A percentile compares a stretch with the other conserved stretches of the same genome.
These are phyloP conservation scores for Anisogramma anomala DNA, from an alignment of 2,329 filamentous ascomycete genomes.

Conservation along the genomic window DNA sequence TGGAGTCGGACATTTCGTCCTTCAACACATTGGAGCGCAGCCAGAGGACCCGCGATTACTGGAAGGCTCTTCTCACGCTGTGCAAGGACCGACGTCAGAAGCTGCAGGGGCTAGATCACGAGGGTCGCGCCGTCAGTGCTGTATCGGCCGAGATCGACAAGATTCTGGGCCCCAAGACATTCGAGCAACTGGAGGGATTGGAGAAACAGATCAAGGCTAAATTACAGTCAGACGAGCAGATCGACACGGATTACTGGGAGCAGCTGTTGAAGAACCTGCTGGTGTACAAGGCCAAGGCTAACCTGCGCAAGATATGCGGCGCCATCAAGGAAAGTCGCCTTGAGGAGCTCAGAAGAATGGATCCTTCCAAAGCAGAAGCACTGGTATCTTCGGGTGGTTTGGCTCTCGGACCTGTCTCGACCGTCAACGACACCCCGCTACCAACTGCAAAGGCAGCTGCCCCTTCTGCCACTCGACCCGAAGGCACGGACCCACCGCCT, in stretches of 20 bases:
- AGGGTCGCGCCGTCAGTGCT: slow-evolving; percentile 66
- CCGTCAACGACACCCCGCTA: slow-evolving; percentile 23
- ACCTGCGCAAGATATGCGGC: slow-evolving; percentile 65
- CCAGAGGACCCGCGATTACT: slow-evolving; percentile 70
- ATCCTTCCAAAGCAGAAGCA: slow-evolving; percentile 52
- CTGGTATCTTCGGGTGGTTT: slow-evolving; percentile 24
- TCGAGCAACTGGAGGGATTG: slow-evolving; percentile 74
- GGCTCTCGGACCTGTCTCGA: slow-evolving; percentile 20
- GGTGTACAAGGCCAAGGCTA: slow-evolving; percentile 86
- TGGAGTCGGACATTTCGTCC: slow-evolving; percentile 71
- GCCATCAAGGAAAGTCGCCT: slow-evolving; percentile 61
- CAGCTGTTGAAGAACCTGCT: slow-evolving; percentile 74
- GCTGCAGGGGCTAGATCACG: slow-evolving; percentile 45
- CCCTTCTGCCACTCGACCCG: slow-evolving; percentile 17
- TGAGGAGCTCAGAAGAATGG: slow-evolving; percentile 52
- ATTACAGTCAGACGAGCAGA: slow-evolving; percentile 75
- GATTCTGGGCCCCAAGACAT: slow-evolving; percentile 72
- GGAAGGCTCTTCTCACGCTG: slow-evolving; percentile 80
- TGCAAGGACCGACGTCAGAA: slow-evolving; percentile 65
- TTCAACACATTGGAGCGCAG: slow-evolving; percentile 75
- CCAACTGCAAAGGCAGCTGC: slow-evolving; percentile 17
- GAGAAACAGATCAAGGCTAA: slow-evolving; percentile 82
- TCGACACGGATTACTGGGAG: slow-evolving; percentile 97
- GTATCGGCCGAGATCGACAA: slow-evolving; percentile 82
- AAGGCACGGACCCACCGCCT: slow-evolving; percentile 31